These are phyloP conservation scores for Suillus paluster DNA, from an alignment of 768 basidiomycete species.

Conservation along the genomic window DNA sequence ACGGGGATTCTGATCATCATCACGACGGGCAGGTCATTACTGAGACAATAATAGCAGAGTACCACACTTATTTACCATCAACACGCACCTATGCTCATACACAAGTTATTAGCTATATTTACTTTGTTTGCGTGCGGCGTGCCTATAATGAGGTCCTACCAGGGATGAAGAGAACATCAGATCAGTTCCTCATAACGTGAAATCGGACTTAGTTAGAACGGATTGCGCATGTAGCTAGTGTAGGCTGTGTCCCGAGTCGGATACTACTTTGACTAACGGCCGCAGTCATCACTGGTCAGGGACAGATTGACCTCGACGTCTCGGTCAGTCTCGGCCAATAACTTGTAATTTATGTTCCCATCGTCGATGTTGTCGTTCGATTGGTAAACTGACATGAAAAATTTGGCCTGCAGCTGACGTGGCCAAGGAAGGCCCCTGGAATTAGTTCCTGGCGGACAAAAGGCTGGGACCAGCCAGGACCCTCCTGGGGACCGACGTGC, in stretches of 20 bases:
- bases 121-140: too few species aligned
- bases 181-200: not conserved
- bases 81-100: not conserved
- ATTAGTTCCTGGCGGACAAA: not conserved
- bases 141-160: not conserved
- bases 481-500: not conserved
- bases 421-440: not conserved
- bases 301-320: too few species aligned
- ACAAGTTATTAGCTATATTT: not conserved
- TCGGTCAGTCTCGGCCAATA: too few species aligned
- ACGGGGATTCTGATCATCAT: not conserved
- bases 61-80: not conserved
- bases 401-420: not conserved
- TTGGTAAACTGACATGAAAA: not conserved
- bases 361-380: not conserved
- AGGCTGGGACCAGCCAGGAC: too few species aligned
- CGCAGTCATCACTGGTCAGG: not conserved
- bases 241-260: not conserved
- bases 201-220: not conserved
- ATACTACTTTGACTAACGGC: not conserved
- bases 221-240: not conserved
- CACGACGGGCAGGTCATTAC: not conserved
- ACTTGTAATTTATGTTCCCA: not conserved
- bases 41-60: not conserved
- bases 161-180: not conserved